These are phyloP conservation scores for Mrakiaceae sp. DNA, from an alignment of 1,284 basidiomycete species.

Conservation along the genomic window DNA sequence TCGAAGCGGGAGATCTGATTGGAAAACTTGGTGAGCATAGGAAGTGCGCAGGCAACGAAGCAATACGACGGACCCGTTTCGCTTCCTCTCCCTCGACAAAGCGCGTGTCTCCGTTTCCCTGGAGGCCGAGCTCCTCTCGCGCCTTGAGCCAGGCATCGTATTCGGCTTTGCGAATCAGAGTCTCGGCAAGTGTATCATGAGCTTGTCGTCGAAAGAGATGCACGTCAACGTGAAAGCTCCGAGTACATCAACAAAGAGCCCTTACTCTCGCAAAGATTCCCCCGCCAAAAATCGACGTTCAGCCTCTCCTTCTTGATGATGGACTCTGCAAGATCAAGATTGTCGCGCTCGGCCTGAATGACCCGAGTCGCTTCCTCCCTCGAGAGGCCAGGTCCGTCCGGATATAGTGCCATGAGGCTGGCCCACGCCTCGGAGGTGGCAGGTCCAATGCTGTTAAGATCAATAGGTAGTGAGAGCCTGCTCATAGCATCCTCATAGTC, in stretches of 20 bases:
- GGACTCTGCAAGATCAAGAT: constrained; percentile 22
- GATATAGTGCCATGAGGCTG: constrained; percentile 20
- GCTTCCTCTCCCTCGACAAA: background rate
- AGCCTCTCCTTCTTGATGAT: constrained; percentile 20
- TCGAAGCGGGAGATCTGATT: constrained; percentile 3
- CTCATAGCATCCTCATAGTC: too few relatives aligned
- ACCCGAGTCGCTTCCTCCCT: constrained; percentile 30
- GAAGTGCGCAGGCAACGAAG: background rate
- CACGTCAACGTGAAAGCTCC: background rate
- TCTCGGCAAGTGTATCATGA: background rate
- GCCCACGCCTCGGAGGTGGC: constrained; percentile 21
- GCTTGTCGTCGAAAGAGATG: too few relatives aligned
- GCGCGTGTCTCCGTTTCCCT: background rate
- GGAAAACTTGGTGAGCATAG: background rate
- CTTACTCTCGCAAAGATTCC: constrained; percentile 16
- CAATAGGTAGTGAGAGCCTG: too few relatives aligned
- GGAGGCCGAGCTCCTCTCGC: background rate
- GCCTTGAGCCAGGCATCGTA: constrained; percentile 5
- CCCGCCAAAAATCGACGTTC: constrained; percentile 25
- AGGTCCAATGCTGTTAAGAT: constrained; percentile 19
- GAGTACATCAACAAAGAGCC: background rate
- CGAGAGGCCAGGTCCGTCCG: constrained; percentile 24
- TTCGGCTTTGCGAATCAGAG: background rate
- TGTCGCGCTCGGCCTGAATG: constrained; percentile 24
- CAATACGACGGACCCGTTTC: background rate